Conservation (phyloP, 495 filamentous ascomycete genomes). For the Chaetomium fimeti region DNA sequence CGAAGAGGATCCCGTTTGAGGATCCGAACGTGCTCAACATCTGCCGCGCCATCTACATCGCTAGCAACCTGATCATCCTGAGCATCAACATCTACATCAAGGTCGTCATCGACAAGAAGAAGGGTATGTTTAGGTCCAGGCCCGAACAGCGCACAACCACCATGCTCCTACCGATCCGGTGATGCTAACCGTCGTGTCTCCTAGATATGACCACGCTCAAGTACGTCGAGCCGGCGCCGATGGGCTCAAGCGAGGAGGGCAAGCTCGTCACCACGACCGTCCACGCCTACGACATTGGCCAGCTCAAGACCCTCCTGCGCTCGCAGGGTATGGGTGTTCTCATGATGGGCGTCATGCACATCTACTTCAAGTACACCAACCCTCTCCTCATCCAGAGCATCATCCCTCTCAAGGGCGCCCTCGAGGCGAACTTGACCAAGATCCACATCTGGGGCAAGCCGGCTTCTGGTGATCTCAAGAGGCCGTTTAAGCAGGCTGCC, state of each 20-base stretch:
- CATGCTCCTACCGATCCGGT: neutral
- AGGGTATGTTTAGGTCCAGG: slow-evolving; percentile 60
- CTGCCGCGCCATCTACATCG: slow-evolving; percentile 77
- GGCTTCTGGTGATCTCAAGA: slow-evolving; percentile 86
- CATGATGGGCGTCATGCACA: slow-evolving; percentile 98
- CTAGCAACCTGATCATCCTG: slow-evolving; percentile 87
- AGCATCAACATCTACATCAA: slow-evolving; percentile 81
- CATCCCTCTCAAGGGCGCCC: slow-evolving; percentile 91
- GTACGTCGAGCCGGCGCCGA: slow-evolving; percentile 91
- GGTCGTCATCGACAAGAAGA: slow-evolving; percentile 83
- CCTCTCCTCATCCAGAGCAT: slow-evolving; percentile 97
- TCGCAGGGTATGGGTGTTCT: slow-evolving; percentile 88
- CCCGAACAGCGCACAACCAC: neutral
- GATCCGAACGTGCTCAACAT: slow-evolving; percentile 80
- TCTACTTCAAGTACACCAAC: slow-evolving; percentile 99
- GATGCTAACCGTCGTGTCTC: slow-evolving; percentile 19
- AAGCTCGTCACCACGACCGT: slow-evolving; percentile 95
- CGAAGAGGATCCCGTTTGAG: slow-evolving; percentile 94
- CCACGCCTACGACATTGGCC: slow-evolving; percentile 84
- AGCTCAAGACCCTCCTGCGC: slow-evolving; percentile 79
- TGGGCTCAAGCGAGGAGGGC: slow-evolving; percentile 88
- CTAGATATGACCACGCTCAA: slow-evolving; percentile 95
- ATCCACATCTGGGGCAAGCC: slow-evolving; percentile 89
- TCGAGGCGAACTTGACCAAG: slow-evolving; percentile 93
- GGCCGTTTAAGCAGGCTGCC: slow-evolving; percentile 85